Percentiles rank a stretch among this genome's conserved stretches.
These are phyloP conservation scores for Urochloa ruziziensis DNA, from an alignment of 176 grass and related monocot species.

Conservation along the genomic window DNA sequence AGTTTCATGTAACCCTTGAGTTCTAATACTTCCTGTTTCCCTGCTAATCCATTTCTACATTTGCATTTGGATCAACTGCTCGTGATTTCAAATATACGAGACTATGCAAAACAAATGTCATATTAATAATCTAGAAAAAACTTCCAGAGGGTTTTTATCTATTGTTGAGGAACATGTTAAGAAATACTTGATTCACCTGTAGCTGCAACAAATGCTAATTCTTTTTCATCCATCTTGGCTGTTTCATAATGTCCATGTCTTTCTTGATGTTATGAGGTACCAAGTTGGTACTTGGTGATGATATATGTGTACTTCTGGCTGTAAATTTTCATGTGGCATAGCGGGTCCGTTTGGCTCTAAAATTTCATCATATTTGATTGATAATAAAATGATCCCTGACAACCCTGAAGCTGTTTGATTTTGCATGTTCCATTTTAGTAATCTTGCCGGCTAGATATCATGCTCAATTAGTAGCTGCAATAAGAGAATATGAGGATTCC, in stretches of 20 bases:
- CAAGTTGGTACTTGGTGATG: not conserved
- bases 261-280: not conserved
- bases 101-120: conserved; percentile 52
- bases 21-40: conserved; percentile 57
- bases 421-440: not conserved
- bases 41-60: conserved; percentile 59
- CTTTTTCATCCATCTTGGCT: conserved; percentile 4
- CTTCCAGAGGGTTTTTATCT: conserved; percentile 28
- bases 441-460: not conserved
- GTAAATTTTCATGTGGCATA: not conserved
- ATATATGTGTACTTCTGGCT: not conserved
- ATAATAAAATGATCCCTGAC: not conserved
- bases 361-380: not conserved
- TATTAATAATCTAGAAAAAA: conserved; percentile 67
- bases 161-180: conserved; percentile 42
- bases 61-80: conserved; percentile 51
- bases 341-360: not conserved
- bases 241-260: not conserved
- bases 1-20: conserved; percentile 56
- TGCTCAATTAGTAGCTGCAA: not conserved
- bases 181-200: conserved; percentile 33
- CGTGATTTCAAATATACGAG: conserved; percentile 55
- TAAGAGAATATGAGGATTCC: not conserved
- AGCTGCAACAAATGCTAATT: conserved; percentile 26
- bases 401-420: not conserved